Conservation (phyloP, 495 filamentous ascomycete genomes). For the Lasiosphaeriaceae sp. region DNA sequence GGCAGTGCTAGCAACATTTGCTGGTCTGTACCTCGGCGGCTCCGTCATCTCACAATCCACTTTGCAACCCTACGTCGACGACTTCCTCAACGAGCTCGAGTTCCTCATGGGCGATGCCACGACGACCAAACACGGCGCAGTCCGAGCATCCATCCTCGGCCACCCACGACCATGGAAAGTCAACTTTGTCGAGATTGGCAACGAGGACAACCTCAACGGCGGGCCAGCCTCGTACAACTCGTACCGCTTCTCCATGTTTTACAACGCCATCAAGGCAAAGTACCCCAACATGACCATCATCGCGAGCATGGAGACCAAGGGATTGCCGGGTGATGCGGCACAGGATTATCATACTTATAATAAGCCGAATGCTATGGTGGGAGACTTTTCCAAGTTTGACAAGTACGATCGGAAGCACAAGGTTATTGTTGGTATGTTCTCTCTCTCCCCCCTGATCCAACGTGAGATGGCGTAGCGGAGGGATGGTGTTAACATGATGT, state of each 20-base stretch:
- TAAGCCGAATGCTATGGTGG: constrained; percentile 29
- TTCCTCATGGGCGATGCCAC: constrained; percentile 54
- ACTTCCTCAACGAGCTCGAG: constrained; percentile 65
- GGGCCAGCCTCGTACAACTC: constrained; percentile 30
- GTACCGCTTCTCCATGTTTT: constrained; percentile 56
- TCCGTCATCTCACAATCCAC: constrained; percentile 37
- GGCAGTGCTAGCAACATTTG: constrained; percentile 44
- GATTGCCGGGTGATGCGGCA: constrained; percentile 35
- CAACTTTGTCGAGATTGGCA: constrained; percentile 62
- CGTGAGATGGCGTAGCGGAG: neutral
- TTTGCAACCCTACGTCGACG: constrained; percentile 48
- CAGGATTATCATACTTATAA: constrained; percentile 41
- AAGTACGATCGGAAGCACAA: constrained; percentile 24
- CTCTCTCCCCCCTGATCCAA: neutral
- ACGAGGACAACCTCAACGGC: constrained; percentile 58
- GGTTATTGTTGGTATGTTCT: constrained; percentile 25
- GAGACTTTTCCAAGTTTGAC: constrained; percentile 47
- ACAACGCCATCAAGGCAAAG: constrained; percentile 50
- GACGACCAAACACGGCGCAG: constrained; percentile 57
- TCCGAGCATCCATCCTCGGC: constrained; percentile 53
- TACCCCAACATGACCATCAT: constrained; percentile 62
- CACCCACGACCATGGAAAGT: constrained; percentile 55
- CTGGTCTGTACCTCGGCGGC: constrained; percentile 58
- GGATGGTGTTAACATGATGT: neutral
- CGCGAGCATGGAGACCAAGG: constrained; percentile 37